Base-by-base conservation (phyloP, 305 asterid species). In the Fraxinus greggii region DNA sequence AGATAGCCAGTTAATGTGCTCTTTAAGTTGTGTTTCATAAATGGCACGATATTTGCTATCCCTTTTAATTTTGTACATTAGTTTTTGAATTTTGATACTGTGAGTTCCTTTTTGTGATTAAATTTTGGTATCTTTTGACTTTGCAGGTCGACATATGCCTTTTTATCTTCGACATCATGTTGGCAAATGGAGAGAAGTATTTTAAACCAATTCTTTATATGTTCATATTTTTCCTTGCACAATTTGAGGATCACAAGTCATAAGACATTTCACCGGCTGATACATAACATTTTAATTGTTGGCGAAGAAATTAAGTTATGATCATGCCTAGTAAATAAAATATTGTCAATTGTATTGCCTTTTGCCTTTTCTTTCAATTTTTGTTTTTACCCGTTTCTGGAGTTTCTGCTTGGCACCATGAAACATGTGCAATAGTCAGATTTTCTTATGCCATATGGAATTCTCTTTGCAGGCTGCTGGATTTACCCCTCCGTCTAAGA, bases 91-190 rank as follows among this genome's bases (percentile, higher is more conserved):
- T 65, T 45, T 78, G 67, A 45, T 61, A 7, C 4, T 65, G 31
- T 13, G 32, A 63, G 78, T 79, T 84, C 65, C 73, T 45, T 72
- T 24, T 54, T 54, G 61, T 51, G n/a, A 69, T 69, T 72, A 26
- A 65, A 26, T n/a, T 13, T 65, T 87, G 88, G 86, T 63, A 19
- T 79, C 72, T 88, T 82, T 35, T 83, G 28, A 86, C 63, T 48
- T 19, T 87, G 91, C 95, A 95, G 98, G 97, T 95, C 81, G 97
- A 90, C 80, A 88, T 95, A 83, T 92, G 98, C 88, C 76, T 95
- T 85, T 95, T 95, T 85, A 91, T 87, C 85, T 95, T 95, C 78
- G 98, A 95, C 84, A 82, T 93, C 86, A 93, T 95, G 98, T 90
- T 92, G 89, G 89, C 93, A 77, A 91, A 90, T 79, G 98, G 98